Evolutionary conservation across 2,329 filamentous ascomycete species (phyloP).

Genomic region (Fusarium solani-melongenae): DNA sequence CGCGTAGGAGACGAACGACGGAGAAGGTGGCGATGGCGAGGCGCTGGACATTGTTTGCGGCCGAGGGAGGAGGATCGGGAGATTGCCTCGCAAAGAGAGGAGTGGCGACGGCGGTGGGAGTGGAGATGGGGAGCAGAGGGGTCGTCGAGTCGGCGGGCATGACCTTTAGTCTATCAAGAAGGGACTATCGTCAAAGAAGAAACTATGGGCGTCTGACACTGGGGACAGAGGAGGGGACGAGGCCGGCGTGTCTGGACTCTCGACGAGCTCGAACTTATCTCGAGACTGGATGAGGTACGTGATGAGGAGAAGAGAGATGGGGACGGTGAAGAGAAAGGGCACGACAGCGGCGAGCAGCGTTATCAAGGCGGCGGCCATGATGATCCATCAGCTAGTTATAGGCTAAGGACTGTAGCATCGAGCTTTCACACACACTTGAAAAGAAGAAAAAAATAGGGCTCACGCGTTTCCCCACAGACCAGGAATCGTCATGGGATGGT

Average conservation of each 20-base stretch:
- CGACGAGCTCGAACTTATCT: constrained; percentile 12
- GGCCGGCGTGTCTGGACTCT: constrained; percentile 1
- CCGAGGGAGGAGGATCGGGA: constrained; percentile 15
- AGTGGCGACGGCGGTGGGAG: constrained; percentile 35
- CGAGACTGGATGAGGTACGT: constrained; percentile 15
- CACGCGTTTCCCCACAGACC: constrained; percentile 45
- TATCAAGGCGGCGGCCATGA: constrained; percentile 18
- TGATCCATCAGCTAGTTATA: neutral
- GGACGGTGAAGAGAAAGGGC: constrained; percentile 14
- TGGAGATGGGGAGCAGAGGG: constrained; percentile 42
- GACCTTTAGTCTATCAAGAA: constrained; percentile 12
- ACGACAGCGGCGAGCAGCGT: neutral
- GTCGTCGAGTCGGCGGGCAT: constrained; percentile 35
- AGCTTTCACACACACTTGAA: neutral
- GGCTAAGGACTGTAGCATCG: neutral
- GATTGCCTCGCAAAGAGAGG: constrained; percentile 1
- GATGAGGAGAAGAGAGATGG: constrained; percentile 17
- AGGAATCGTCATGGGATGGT: constrained; percentile 24
- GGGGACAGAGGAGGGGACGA: neutral
- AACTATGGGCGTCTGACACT: neutral
- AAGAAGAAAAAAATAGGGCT: constrained; percentile 12
- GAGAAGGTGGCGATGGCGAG: constrained; percentile 40
- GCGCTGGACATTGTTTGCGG: constrained; percentile 35
- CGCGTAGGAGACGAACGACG: constrained; percentile 43
- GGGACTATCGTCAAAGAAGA: neutral